Conservation (phyloP, 148 eudicot genomes). For the Cornus florida region DNA sequence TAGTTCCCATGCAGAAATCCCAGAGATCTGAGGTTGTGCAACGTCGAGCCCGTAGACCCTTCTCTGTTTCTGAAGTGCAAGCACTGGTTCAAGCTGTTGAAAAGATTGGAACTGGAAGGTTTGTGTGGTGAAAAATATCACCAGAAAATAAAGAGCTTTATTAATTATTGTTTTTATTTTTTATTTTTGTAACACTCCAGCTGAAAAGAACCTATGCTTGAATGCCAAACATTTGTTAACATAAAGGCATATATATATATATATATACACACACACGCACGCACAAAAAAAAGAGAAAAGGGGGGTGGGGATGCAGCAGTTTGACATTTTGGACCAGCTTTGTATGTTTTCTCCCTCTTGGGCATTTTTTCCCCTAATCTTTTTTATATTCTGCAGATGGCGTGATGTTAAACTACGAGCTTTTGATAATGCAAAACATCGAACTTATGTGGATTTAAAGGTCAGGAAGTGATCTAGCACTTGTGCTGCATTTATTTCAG, state of each 20-base stretch:
- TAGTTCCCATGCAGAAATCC: conserved; percentile 44
- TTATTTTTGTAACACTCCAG: background rate
- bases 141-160: background rate
- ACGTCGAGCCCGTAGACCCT: conserved; percentile 81
- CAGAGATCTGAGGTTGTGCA: conserved; percentile 60
- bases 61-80: conserved; percentile 81
- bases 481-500: background rate
- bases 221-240: background rate
- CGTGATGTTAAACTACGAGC: conserved; percentile 79
- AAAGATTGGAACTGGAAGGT: conserved; percentile 93
- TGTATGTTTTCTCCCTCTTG: background rate
- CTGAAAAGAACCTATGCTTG: background rate
- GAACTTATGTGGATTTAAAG: conserved; percentile 85
- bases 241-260: background rate
- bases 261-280: no score
- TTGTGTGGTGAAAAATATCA: background rate
- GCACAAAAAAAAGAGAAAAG: no score
- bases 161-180: no score
- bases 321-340: background rate
- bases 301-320: no score
- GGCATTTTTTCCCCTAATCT: background rate
- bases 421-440: conserved; percentile 71
- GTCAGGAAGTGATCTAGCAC: conserved; percentile 24
- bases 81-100: conserved; percentile 86
- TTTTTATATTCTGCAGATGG: conserved; percentile 50